phyloP scores from a whole-genome alignment of 768 basidiomycete genomes.

The Omphalotus guepiniiformis region DNA sequence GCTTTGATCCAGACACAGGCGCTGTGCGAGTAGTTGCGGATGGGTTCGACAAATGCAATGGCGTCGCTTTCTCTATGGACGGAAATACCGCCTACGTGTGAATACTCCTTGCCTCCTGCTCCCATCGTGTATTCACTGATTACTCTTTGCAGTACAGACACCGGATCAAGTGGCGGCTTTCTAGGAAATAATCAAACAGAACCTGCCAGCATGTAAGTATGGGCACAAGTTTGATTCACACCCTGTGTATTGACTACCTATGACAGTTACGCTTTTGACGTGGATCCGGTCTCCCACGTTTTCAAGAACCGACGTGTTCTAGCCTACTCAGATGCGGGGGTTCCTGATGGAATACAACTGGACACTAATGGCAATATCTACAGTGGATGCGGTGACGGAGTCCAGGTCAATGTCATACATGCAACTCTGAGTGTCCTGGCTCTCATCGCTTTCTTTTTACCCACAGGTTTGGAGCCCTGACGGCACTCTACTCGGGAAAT shows the following conservation, averaged over 20 bases:
- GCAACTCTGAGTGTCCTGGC: neutral
- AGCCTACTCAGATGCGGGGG: slow-evolving; percentile 45
- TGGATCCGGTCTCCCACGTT: slow-evolving; percentile 34
- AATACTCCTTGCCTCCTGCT: neutral
- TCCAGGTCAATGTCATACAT: slow-evolving; percentile 46
- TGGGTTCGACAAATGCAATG: slow-evolving; percentile 70
- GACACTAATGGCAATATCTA: slow-evolving; percentile 50
- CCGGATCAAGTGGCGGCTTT: slow-evolving; percentile 16
- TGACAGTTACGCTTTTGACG: slow-evolving; percentile 49
- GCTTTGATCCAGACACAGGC: slow-evolving; percentile 63
- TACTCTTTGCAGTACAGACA: slow-evolving; percentile 17
- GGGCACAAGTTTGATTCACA: no score
- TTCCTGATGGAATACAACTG: slow-evolving; percentile 50
- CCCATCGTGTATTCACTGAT: neutral
- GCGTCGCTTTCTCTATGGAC: slow-evolving; percentile 66
- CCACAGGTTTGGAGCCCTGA: slow-evolving; percentile 47
- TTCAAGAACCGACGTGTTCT: slow-evolving; percentile 49
- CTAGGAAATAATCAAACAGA: slow-evolving; percentile 17
- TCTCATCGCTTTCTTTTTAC: neutral
- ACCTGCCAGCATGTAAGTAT: slow-evolving; percentile 22
- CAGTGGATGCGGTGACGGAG: slow-evolving; percentile 54
- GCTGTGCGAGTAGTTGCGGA: slow-evolving; percentile 70
- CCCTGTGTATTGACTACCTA: no score
- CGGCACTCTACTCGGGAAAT: slow-evolving; percentile 60
- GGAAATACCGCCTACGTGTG: slow-evolving; percentile 64